Evolutionary conservation across 495 filamentous ascomycete genomes (phyloP), one percentile per base, ranked within the genome.

Genomic region (Xanthoparmelia taractica): DNA sequence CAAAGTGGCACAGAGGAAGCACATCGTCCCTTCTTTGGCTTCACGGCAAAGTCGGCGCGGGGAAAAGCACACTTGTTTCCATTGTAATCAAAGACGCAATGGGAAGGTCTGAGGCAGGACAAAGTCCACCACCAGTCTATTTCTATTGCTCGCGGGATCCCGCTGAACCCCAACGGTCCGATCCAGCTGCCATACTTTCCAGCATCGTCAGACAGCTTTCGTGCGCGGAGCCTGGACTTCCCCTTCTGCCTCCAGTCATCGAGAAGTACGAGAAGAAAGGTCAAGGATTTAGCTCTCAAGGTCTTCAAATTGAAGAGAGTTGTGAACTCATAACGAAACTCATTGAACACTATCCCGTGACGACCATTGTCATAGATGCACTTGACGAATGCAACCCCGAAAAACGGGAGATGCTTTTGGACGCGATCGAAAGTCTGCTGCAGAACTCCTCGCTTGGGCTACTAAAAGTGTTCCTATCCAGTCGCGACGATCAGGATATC

Each of bases 301-400:
- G 55, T 62, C 31, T 73, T 69, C 62, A 68, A 67, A 68, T 18
- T 60, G 68, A 25, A 66, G 48, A 52, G 3, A 29, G 25, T 4
- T 31, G 48, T 31, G 48, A 52, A 8, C 12, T 52, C 25, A 52
- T 73, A 33, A 54, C 64, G 0, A 43, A 63, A n/a, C 63, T 64
- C 8, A 13, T 71, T 13, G 61, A 70, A 33, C 40, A 66, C 27
- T 71, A 67, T 33, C 12, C 58, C 6, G 61, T 57, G n/a, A 66
- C 73, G 1, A 77, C 71, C 0, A 72, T 80, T 18, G 64, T 80
- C 5, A 74, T 80, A 23, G 77, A 80, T 66, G 78, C 75, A 20
- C 57, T 80, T 20, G 77, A 80, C 59, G 78, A 82, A 63, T 76
- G 73, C 45, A 65, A 79, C 50, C 62, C 69, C 1, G 62, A 63